Percentiles rank a stretch among this genome's conserved stretches.
Conservation (phyloP, 2,329 filamentous ascomycete genomes). For the Ophiostoma novo-ulmi region DNA sequence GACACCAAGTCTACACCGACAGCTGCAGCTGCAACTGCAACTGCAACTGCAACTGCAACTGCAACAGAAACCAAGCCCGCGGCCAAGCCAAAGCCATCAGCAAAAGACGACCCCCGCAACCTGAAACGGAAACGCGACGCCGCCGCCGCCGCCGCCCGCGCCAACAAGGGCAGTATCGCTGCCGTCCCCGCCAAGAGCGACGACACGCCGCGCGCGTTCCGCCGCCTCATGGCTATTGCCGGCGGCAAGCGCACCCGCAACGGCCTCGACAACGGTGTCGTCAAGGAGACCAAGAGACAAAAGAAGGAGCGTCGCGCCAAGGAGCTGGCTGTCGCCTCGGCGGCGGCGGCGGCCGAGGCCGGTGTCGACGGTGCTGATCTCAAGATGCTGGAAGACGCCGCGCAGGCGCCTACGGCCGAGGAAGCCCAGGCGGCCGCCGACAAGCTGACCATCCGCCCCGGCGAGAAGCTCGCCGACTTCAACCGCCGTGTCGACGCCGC, state of each 20-base stretch:
- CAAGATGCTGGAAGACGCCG: background rate
- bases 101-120: constrained; percentile 12
- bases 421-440: constrained; percentile 5
- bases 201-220: constrained; percentile 85
- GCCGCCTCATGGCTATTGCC: constrained; percentile 73
- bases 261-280: constrained; percentile 65
- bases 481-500: constrained; percentile 76
- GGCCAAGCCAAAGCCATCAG: background rate
- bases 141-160: background rate
- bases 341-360: background rate
- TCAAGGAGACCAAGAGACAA: constrained; percentile 31
- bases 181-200: constrained; percentile 41
- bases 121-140: constrained; percentile 45
- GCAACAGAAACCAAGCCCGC: background rate
- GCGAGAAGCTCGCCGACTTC: constrained; percentile 79
- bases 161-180: constrained; percentile 31
- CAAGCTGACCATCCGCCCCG: constrained; percentile 68
- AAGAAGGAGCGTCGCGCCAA: constrained; percentile 33
- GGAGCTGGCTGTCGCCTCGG: constrained; percentile 24
- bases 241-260: constrained; percentile 55
- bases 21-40: background rate
- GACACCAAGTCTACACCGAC: background rate
- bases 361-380: background rate
- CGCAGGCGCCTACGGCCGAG: constrained; percentile 22
- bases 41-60: background rate